Percentiles rank a stretch among this genome's conserved stretches.
phyloP scores from a whole-genome alignment of 257 asterid species.

The Solanum bulbocastanum region DNA sequence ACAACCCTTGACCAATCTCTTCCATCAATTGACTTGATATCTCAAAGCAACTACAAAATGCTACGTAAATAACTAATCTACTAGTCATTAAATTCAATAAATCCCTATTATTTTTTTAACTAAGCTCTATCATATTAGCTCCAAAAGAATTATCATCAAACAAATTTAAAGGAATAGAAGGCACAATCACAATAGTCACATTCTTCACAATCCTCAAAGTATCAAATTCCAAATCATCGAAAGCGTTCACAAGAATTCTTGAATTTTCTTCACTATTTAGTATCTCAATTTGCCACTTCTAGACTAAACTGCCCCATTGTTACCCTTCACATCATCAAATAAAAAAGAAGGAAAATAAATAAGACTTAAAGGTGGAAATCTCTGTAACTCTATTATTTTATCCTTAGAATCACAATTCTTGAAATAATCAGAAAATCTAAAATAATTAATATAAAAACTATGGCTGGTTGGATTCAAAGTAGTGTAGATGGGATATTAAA shows the following conservation, averaged over 20 bases:
- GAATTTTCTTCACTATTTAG: background rate
- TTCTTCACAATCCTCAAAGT: background rate
- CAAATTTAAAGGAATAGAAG: conserved; percentile 3
- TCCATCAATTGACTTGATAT: background rate
- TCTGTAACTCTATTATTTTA: background rate
- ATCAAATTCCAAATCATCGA: background rate
- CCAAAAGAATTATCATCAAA: background rate
- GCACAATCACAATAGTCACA: conserved; percentile 1
- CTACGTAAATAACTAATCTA: background rate
- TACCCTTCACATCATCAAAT: background rate
- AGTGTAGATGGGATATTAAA: background rate
- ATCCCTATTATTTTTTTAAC: background rate
- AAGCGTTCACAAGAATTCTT: background rate
- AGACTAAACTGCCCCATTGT: background rate
- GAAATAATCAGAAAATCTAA: background rate
- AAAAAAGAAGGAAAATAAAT: background rate
- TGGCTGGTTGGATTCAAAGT: background rate
- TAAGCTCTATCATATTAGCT: background rate
- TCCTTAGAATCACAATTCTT: background rate
- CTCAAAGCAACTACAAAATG: background rate
- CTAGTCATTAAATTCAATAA: background rate
- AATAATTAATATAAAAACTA: background rate
- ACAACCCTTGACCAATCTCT: background rate
- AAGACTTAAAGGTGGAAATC: background rate
- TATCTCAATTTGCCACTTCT: background rate